phyloP scores from a whole-genome alignment of 441 rosid genomes.

The Omphalea diandra region DNA sequence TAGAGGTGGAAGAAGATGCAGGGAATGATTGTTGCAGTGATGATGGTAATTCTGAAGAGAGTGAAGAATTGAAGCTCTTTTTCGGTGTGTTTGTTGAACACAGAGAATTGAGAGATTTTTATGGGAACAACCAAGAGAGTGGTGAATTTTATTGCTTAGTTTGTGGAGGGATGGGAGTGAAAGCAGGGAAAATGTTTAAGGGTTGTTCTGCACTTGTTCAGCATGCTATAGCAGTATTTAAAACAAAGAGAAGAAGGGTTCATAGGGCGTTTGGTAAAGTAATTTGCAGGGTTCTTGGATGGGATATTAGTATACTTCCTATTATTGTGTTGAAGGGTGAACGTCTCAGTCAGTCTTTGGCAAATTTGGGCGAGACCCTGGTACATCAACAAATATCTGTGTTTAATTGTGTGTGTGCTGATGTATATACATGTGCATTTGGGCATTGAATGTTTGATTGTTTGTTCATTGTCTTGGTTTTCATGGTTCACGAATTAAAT shows the following conservation, averaged over 20 bases:
- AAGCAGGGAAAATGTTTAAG: conserved; percentile 42
- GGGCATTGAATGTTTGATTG: background rate
- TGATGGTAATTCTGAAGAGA: conserved; percentile 25
- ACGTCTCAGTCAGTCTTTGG: conserved; percentile 39
- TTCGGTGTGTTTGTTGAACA: conserved; percentile 46
- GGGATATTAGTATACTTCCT: conserved; percentile 63
- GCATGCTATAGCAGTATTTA: conserved; percentile 50
- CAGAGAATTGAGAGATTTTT: conserved; percentile 52
- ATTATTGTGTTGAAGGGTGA: conserved; percentile 38
- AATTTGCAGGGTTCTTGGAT: conserved; percentile 76
- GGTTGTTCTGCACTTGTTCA: conserved; percentile 60
- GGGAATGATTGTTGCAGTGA: conserved; percentile 27
- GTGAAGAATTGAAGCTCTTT: conserved; percentile 45
- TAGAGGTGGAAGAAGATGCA: conserved; percentile 17
- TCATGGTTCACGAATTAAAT: background rate
- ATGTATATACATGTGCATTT: background rate
- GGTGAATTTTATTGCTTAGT: conserved; percentile 74
- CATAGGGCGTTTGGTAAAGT: conserved; percentile 70
- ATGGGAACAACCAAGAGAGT: conserved; percentile 45
- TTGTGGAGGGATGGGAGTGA: conserved; percentile 58
- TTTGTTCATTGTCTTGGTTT: background rate
- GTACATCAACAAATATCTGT: conserved; percentile 16
- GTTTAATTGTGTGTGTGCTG: background rate
- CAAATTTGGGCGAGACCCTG: conserved; percentile 20
- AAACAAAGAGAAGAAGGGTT: conserved; percentile 47